phyloP scores from a whole-genome alignment of 225 moss, liverwort and hornwort species.

The Polytrichum commune region DNA sequence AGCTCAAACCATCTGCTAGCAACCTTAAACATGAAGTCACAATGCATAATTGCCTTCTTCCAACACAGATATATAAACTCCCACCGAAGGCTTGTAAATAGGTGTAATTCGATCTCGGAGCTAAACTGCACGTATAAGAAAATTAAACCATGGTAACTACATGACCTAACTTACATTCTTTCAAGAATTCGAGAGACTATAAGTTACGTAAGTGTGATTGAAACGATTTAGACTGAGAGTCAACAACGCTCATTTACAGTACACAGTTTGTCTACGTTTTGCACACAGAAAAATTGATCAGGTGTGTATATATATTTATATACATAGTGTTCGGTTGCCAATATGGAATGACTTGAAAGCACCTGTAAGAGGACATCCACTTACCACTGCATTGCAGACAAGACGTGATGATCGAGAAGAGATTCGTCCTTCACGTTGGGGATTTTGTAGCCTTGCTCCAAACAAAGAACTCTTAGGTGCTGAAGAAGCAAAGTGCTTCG shows the following conservation, averaged over 20 bases:
- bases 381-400: constrained; percentile 7
- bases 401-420: not conserved
- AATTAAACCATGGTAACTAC: no score
- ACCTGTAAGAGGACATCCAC: not conserved
- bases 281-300: not conserved
- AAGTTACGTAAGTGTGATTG: no score
- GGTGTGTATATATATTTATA: not conserved
- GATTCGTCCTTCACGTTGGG: not conserved
- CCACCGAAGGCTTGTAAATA: no score
- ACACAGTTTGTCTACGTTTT: not conserved
- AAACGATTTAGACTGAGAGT: no score
- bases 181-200: no score
- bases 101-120: no score
- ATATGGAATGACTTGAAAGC: not conserved
- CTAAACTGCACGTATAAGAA: no score
- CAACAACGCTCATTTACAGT: not conserved
- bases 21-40: not conserved
- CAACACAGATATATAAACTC: no score
- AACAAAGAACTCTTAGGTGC: constrained; percentile 1
- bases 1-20: not conserved
- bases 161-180: no score
- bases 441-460: not conserved
- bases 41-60: not conserved
- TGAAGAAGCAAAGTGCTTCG: not conserved
- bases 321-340: not conserved